Evolutionary conservation across 1,284 basidiomycete genomes (phyloP), one percentile per base, ranked within the genome.

Genomic region (Grifola frondosa): DNA sequence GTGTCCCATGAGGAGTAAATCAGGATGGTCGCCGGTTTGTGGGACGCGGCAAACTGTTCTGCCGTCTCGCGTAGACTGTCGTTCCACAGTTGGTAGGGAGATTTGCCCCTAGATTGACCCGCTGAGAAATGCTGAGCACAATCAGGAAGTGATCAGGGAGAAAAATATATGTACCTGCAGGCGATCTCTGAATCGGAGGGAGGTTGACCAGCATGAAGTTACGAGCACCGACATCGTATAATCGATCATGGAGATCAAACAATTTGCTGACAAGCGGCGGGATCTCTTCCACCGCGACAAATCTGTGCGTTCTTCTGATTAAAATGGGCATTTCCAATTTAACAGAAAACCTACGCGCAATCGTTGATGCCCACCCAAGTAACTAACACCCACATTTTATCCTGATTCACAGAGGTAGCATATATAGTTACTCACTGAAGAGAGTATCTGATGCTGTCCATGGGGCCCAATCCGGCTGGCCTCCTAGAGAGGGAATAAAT

Each of bases 281-380:
- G 15, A 46, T 52, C 41, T 33, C 46, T 4, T 29, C 45, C 20
- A 30, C 46, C 26, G 40, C 40, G 26, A 30, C 44, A 39, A 30
- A 48, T 24, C 34, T 49, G 24, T 22, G 16, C 16, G 13, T 37
- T 37, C 44, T 32, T 46, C 28, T 48, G 40, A 54, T 28, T 19
- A 40, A 38, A n/a, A 34, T 38, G 25, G 28, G 31, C 19, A n/a
- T 39, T 31, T 25, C 25, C 6, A 19, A 58, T 68, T 47, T 56
- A 76, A n/a, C n/a, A n/a, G n/a, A n/a, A n/a, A n/a, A n/a, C n/a
- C n/a, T n/a, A n/a, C 69, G 65, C 73, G 59, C 74, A 74, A 56
- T 82, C 79, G 51, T 81, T 80, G 31, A 80, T 79, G 1, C 80
- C 80, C 39, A 80, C 64, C 77, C 77, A 83, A 10, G 72, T 77